Percentiles rank a stretch among this genome's conserved stretches.
These are phyloP conservation scores for Exophiala mesophila DNA, from an alignment of 2,329 filamentous ascomycete species.

Conservation along the genomic window DNA sequence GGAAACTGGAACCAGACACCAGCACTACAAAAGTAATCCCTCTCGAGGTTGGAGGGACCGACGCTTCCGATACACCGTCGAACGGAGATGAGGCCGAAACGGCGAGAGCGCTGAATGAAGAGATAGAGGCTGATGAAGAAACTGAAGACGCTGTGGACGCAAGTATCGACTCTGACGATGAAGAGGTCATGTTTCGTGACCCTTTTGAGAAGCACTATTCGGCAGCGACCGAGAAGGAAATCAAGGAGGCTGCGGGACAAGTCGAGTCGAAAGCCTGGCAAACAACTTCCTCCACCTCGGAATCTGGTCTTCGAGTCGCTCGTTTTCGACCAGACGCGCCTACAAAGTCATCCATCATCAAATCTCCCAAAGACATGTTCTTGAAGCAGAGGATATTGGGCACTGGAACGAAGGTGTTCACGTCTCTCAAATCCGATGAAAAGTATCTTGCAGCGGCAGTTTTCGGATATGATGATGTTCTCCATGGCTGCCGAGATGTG, in stretches of 20 bases:
- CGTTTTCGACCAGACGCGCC: background rate
- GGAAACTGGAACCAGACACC: constrained; percentile 41
- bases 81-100: constrained; percentile 10
- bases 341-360: background rate
- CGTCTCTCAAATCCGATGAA: constrained; percentile 57
- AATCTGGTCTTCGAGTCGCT: constrained; percentile 24
- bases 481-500: constrained; percentile 68
- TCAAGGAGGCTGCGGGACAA: constrained; percentile 51
- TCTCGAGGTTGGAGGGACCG: constrained; percentile 20
- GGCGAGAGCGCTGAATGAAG: constrained; percentile 25
- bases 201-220: constrained; percentile 80
- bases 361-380: constrained; percentile 29
- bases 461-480: constrained; percentile 76
- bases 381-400: constrained; percentile 67
- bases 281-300: constrained; percentile 33
- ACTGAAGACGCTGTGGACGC: constrained; percentile 37
- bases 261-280: constrained; percentile 48
- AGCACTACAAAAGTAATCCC: constrained; percentile 5
- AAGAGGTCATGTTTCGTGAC: constrained; percentile 55
- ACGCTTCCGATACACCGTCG: too few relatives aligned
- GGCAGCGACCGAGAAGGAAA: constrained; percentile 49
- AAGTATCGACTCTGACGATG: constrained; percentile 32
- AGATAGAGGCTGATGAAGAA: constrained; percentile 29
- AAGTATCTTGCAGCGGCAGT: constrained; percentile 64
- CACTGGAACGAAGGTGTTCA: constrained; percentile 45